phyloP scores from a whole-genome alignment of 441 rosid species.

The Pelargonium myrrhifolium region DNA sequence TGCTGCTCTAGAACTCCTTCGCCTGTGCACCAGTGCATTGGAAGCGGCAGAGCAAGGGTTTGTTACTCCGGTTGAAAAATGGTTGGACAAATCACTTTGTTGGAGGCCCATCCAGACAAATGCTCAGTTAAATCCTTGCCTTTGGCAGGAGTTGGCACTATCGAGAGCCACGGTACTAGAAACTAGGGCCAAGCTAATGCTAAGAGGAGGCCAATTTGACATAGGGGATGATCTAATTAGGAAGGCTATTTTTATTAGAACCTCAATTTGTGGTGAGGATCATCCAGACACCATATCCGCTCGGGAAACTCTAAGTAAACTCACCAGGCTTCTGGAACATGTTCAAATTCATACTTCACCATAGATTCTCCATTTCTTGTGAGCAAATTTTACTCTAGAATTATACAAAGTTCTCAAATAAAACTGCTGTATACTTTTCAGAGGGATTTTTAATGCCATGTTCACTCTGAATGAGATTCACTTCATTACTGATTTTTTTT shows the following conservation, averaged over 20 bases:
- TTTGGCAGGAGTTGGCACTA: constrained; percentile 89
- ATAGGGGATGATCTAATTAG: constrained; percentile 77
- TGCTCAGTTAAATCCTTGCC: constrained; percentile 78
- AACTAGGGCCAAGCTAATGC: constrained; percentile 81
- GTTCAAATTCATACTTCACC: constrained; percentile 54
- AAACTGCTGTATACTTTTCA: constrained; percentile 28
- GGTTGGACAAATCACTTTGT: constrained; percentile 76
- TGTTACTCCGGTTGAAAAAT: constrained; percentile 79
- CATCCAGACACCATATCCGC: constrained; percentile 78
- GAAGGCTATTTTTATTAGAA: constrained; percentile 79
- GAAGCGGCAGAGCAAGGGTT: constrained; percentile 79
- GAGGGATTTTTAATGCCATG: constrained; percentile 16
- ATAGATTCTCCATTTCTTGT: constrained; percentile 31
- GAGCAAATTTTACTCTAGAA: constrained; percentile 30
- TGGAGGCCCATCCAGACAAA: constrained; percentile 78
- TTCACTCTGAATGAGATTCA: constrained; percentile 10
- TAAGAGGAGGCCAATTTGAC: constrained; percentile 77
- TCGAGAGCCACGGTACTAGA: constrained; percentile 80
- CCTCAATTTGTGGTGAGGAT: constrained; percentile 76
- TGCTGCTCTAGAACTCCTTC: constrained; percentile 73
- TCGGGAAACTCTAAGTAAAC: constrained; percentile 71
- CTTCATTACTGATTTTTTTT: background rate
- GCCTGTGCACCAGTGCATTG: constrained; percentile 68
- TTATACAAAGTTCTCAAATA: constrained; percentile 31
- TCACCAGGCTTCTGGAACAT: constrained; percentile 41